Percentiles rank a stretch among this genome's conserved stretches.
phyloP scores from a whole-genome alignment of 805 yeast species.

The Tetrapisispora pingtungensis region DNA sequence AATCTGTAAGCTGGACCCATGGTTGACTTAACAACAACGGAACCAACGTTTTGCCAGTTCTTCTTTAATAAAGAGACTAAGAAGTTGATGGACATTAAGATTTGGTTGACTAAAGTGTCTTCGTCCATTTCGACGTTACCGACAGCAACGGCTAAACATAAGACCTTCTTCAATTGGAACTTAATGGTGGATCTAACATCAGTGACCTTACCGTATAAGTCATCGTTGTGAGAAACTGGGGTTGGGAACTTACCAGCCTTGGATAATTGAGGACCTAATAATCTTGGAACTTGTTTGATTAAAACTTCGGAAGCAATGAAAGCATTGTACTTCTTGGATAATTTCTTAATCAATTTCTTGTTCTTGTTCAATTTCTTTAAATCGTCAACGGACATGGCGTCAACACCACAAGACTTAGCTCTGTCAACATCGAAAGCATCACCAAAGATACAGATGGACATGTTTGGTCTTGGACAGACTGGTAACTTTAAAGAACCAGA shows the following conservation, averaged over 20 bases:
- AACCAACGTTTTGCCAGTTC: constrained; percentile 99
- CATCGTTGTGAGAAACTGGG: constrained; percentile 99
- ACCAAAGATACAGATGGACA: constrained; percentile 99
- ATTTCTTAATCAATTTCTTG: constrained; percentile 99
- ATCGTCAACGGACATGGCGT: constrained; percentile 99
- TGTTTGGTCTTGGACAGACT: constrained; percentile 99
- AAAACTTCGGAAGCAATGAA: constrained; percentile 98
- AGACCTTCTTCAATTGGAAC: constrained; percentile 99
- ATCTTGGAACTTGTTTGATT: constrained; percentile 99
- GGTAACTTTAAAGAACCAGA: constrained; percentile 98
- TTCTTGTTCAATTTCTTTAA: constrained; percentile 99
- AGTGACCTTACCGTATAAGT: constrained; percentile 86
- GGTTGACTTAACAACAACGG: constrained; percentile 96
- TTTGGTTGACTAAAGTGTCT: constrained; percentile 92
- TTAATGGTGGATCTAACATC: constrained; percentile 99
- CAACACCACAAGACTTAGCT: constrained; percentile 98
- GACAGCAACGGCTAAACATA: constrained; percentile 98
- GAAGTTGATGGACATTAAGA: constrained; percentile 98
- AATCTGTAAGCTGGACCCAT: constrained; percentile 99
- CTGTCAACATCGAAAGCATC: constrained; percentile 99
- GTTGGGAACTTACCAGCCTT: constrained; percentile 99
- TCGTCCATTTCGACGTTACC: constrained; percentile 99
- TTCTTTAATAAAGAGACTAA: constrained; percentile 98
- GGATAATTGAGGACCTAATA: constrained; percentile 99
- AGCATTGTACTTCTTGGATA: constrained; percentile 99